A percentile compares a stretch with the other conserved stretches of the same genome.
These are phyloP conservation scores for Cytospora mali DNA, from an alignment of 2,329 filamentous ascomycete genomes.

Conservation along the genomic window DNA sequence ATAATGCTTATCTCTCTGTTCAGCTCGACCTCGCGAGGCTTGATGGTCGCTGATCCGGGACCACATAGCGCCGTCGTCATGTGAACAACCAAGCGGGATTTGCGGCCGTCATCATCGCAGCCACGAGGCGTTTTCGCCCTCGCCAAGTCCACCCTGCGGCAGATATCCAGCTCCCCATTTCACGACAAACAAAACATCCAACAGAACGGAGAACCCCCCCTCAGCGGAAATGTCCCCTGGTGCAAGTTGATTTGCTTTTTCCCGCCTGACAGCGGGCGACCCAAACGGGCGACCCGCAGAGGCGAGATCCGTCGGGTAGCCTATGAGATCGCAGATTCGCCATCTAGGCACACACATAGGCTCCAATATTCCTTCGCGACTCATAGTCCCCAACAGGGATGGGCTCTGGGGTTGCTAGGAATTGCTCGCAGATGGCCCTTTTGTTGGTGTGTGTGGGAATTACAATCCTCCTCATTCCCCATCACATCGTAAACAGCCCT, in stretches of 20 bases:
- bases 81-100: background rate
- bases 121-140: background rate
- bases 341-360: slow-evolving; percentile 17
- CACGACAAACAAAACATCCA: background rate
- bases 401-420: background rate
- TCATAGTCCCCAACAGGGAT: slow-evolving; percentile 13
- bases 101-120: background rate
- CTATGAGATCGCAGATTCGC: slow-evolving; percentile 23
- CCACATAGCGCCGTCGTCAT: background rate
- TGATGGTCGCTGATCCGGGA: background rate
- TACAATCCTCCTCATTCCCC: background rate
- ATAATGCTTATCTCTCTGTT: background rate
- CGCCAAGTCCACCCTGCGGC: too few species aligned
- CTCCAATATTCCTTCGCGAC: slow-evolving; percentile 4
- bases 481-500: slow-evolving; percentile 5
- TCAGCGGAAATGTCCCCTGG: slow-evolving; percentile 6
- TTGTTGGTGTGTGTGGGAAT: slow-evolving; percentile 17
- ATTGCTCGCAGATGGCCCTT: slow-evolving; percentile 7
- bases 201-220: background rate
- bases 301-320: slow-evolving; percentile 16
- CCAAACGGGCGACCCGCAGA: slow-evolving; percentile 23
- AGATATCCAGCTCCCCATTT: background rate
- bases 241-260: slow-evolving; percentile 9
- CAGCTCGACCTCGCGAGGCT: background rate
- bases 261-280: slow-evolving; percentile 21